Base-by-base conservation (phyloP, 2,329 filamentous ascomycete species). In the Blastomyces gilchristii region DNA sequence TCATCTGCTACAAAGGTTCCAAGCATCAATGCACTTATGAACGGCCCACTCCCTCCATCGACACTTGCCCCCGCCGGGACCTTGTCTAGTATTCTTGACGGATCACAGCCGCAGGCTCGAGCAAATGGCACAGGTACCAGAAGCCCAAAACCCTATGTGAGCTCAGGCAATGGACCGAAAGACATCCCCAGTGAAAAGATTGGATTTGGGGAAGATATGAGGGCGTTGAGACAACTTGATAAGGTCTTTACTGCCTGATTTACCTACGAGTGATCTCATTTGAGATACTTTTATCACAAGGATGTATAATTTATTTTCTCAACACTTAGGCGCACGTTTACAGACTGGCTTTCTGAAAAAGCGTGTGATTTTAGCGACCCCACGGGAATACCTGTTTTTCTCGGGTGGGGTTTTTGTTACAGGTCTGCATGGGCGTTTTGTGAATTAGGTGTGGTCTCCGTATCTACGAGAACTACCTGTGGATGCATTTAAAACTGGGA, bases 201-300 rank as follows among this genome's bases (percentile, higher is more conserved):
- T 34, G 82, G 80, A 5, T 84, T 83, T 58, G 78, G 75, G 45
- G 87, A 89, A 71, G 87, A 90, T 67, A 82, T 81, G 65, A 79
- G 86, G 67, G 86, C 86, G 1, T 73, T 90, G 56, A 81, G 85
- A 66, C 85, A 88, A 71, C 76, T 90, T 59, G 85, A 90, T 73
- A 75, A 78, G 28, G 80, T 79, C 1, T 82, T 82, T 61, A 76
- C 70, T 8, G 74, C 74, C 47, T 77, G 65, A 71, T 31, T 25
- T n/a, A 25, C 43, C 37, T 39, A 5, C n/a, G 18, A 8, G 16
- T 28, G 49, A 37, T 54, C 18, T 9, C 4, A 54, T 28, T 43
- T 43, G n/a, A 43, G 54, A 43, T 22, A 22, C n/a, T 39, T 31
- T 43, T 43, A 43, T 2, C 2, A 6, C 54, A 43, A 16, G 54